Evolutionary conservation across 2,329 filamentous ascomycete species (phyloP), one percentile per base, ranked within the genome.

Genomic region (Epichloe gansuensis): DNA sequence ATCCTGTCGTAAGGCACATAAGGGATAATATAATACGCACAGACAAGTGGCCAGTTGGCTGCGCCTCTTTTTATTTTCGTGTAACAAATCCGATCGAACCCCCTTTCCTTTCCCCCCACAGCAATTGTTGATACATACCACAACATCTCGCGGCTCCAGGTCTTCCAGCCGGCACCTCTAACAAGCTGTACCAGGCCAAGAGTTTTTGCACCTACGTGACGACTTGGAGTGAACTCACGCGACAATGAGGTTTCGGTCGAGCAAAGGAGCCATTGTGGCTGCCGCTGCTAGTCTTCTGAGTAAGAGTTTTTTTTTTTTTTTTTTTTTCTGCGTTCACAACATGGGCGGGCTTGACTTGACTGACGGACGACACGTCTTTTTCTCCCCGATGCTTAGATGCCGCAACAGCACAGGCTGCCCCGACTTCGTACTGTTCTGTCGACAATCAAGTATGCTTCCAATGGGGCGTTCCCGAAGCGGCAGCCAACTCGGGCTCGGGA

Each of bases 381-480:
- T n/a, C 7, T n/a, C 23, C 25, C 23, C 4, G 12, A 31, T 28
- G 4, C 17, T 25, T 38, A 67, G 65, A 58, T 48, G 55, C 55
- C 9, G 50, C 54, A 15, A 54, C 52, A 11, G 55, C 55, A 17
- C 59, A 54, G 5, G 65, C 65, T 46, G 59, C 59, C 28, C 62
- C 65, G 23, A 58, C 62, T 3, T 61, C 65, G 4, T 66, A 67
- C 58, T 81, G 77, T 58, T 69, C 75, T 43, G 61, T 61, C 3
- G 57, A 61, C 49, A 58, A 67, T n/a, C 31, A 54, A 28, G 63
- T 81, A 42, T 82, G 80, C 65, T 82, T 74, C 65, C 68, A 69
- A 54, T 72, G 83, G 57, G 80, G 70, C 44, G 73, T 83, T 2
- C 81, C 82, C 0, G 59, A 69, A 45, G 60, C 68, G 1, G 75